Conservation (phyloP, 2,329 filamentous ascomycete genomes). For the Exophiala dermatitidis region DNA sequence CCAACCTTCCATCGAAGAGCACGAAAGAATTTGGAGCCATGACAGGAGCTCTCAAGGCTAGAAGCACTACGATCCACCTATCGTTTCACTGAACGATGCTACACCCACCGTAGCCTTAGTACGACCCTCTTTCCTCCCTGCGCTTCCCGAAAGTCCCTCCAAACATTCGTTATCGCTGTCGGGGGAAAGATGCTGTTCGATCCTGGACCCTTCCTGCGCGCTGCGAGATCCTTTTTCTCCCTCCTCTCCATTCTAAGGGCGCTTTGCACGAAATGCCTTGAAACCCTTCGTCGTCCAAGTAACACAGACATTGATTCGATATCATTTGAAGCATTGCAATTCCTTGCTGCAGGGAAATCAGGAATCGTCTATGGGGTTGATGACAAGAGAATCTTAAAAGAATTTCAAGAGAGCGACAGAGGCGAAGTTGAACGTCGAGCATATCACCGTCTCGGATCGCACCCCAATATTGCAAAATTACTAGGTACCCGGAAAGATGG, state of each 20-base stretch:
- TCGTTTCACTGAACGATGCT: not conserved
- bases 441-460: conserved; percentile 11
- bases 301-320: not conserved
- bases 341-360: conserved; percentile 8
- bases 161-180: not conserved
- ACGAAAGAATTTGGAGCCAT: not conserved
- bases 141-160: not conserved
- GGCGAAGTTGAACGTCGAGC: conserved; percentile 9
- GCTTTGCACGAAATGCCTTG: not conserved
- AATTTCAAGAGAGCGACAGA: conserved; percentile 5
- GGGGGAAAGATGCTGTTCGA: not conserved
- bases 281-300: not conserved
- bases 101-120: not conserved
- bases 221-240: not conserved
- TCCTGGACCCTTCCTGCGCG: not conserved
- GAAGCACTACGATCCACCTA: not conserved
- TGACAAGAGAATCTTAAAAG: conserved; percentile 10
- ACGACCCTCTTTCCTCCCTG: not conserved
- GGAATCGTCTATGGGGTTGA: conserved; percentile 13
- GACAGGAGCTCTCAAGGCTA: not conserved
- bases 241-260: conserved; percentile 1
- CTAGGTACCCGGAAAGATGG: conserved; percentile 4
- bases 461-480: conserved; percentile 9
- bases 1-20: not conserved
- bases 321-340: conserved; percentile 3